These are phyloP conservation scores for Hymenoscyphus salicellus DNA, from an alignment of 2,329 filamentous ascomycete genomes.

Conservation along the genomic window DNA sequence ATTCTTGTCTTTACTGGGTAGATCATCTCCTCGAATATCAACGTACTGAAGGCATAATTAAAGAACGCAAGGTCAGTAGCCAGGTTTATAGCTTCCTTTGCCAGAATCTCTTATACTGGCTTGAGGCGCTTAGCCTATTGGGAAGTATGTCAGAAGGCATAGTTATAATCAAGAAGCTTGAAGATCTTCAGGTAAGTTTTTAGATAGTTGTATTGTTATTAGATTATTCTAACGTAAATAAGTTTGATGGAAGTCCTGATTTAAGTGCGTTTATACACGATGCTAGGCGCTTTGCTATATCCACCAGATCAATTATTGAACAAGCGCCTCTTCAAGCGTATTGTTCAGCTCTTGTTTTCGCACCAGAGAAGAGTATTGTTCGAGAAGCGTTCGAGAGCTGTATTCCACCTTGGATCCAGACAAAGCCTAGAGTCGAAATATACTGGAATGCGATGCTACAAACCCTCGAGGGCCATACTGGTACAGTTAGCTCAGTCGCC, in stretches of 20 bases:
- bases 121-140: no score
- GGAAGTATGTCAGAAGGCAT: no score
- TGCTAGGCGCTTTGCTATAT: slow-evolving; percentile 22
- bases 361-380: slow-evolving; percentile 29
- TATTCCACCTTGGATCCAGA: slow-evolving; percentile 20
- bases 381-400: slow-evolving; percentile 20
- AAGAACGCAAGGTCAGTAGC: no score
- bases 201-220: background rate
- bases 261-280: slow-evolving; percentile 28
- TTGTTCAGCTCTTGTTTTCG: slow-evolving; percentile 31
- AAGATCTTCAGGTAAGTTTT: background rate
- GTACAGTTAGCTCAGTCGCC: no score
- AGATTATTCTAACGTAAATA: background rate
- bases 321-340: slow-evolving; percentile 31
- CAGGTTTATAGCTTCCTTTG: no score
- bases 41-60: no score
- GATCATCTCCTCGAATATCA: no score
- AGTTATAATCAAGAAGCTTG: background rate
- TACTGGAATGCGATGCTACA: slow-evolving; percentile 15
- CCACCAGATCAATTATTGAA: slow-evolving; percentile 29
- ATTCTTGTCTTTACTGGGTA: no score
- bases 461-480: no score
- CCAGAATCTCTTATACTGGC: no score
- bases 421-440: slow-evolving; percentile 16
- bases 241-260: slow-evolving; percentile 12